Evolutionary conservation across 2,329 filamentous ascomycete genomes (phyloP).

Genomic region (Sarocladium kiliense): DNA sequence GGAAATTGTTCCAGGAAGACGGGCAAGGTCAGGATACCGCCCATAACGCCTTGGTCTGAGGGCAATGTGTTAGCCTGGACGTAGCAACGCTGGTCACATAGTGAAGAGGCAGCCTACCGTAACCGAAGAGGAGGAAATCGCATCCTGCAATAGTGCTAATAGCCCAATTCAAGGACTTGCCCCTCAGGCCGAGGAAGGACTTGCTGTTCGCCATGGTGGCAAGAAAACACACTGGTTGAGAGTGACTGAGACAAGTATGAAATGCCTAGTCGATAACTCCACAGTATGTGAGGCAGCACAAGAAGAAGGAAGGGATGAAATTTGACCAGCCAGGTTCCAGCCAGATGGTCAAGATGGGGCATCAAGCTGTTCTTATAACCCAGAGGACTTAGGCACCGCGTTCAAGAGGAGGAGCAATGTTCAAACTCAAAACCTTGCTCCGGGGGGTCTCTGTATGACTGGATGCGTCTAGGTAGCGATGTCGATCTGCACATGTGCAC

Average conservation of each 20-base stretch:
- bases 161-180: slow-evolving; percentile 61
- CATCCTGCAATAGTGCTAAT: slow-evolving; percentile 67
- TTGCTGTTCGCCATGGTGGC: slow-evolving; percentile 21
- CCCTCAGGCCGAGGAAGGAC: slow-evolving; percentile 60
- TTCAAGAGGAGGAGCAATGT: not conserved
- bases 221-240: not conserved
- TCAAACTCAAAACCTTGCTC: not conserved
- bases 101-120: slow-evolving; percentile 33
- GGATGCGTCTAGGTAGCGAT: not conserved
- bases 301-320: not conserved
- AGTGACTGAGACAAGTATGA: not conserved
- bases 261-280: not conserved
- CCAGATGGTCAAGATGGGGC: not conserved
- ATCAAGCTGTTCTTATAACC: not conserved
- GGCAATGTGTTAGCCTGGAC: slow-evolving; percentile 22
- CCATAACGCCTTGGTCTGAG: slow-evolving; percentile 70
- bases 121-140: slow-evolving; percentile 62
- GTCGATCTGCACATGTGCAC: not conserved
- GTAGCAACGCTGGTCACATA: not conserved
- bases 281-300: not conserved
- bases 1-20: slow-evolving; percentile 55
- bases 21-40: slow-evolving; percentile 64
- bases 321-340: too few species aligned
- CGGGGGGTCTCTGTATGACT: not conserved
- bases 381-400: not conserved